phyloP scores from a whole-genome alignment of 2,329 filamentous ascomycete genomes.

The Xylariaceae sp. region DNA sequence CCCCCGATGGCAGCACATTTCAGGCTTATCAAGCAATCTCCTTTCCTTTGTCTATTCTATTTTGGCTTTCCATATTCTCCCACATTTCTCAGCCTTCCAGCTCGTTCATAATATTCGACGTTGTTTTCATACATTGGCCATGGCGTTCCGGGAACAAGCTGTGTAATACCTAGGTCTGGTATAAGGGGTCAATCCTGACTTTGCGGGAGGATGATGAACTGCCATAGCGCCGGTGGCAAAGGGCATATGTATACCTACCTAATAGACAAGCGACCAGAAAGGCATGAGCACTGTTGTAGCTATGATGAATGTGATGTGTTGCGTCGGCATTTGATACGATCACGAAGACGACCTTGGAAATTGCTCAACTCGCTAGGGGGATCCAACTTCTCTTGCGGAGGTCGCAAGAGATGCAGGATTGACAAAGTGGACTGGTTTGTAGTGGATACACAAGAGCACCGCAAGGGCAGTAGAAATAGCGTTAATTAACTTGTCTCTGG shows the following conservation, averaged over 20 bases:
- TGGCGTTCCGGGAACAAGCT: constrained; percentile 8
- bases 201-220: neutral
- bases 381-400: no score
- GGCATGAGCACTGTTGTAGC: neutral
- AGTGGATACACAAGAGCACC: no score
- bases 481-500: no score
- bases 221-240: neutral
- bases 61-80: no score
- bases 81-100: constrained; percentile 3
- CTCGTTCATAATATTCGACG: constrained; percentile 17
- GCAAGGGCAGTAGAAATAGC: no score
- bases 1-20: neutral
- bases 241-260: constrained; percentile 6
- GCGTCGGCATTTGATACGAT: no score
- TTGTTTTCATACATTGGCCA: constrained; percentile 16
- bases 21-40: neutral
- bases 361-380: no score
- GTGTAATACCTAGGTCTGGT: no score
- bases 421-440: no score
- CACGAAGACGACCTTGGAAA: no score
- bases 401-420: no score
- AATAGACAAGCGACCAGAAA: constrained; percentile 9
- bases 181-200: constrained; percentile 1
- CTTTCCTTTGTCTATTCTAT: neutral
- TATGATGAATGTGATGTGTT: neutral